Percentiles rank a stretch among this genome's conserved stretches.
Evolutionary conservation across 208 protist species (phyloP).

Genomic region (Trichomonas gallinae): DNA sequence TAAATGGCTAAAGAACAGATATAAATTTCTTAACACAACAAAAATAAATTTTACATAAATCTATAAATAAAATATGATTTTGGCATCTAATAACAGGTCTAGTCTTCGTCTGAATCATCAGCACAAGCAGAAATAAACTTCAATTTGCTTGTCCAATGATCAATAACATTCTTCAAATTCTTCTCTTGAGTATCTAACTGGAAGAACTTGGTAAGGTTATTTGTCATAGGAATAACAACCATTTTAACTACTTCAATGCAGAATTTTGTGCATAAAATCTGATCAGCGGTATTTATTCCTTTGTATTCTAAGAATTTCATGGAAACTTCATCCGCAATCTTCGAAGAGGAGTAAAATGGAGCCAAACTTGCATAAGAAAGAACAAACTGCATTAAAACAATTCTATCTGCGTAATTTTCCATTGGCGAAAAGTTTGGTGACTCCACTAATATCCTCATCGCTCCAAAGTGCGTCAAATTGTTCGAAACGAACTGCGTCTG

Average conservation of each 20-base stretch:
- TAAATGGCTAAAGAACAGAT: too few species aligned
- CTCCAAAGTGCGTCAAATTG: neutral
- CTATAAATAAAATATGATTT: too few species aligned
- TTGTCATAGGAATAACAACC: neutral
- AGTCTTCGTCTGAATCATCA: neutral
- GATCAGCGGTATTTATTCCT: neutral
- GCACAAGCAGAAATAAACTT: neutral
- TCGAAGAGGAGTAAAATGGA: neutral
- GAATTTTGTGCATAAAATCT: neutral
- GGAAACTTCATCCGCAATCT: neutral
- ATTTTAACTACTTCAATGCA: neutral
- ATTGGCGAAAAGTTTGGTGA: neutral
- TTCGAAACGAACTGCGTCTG: neutral
- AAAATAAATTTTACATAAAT: too few species aligned
- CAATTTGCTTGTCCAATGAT: neutral
- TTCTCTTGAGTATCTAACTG: neutral
- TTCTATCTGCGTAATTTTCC: neutral
- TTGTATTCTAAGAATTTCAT: neutral
- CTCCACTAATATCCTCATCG: neutral
- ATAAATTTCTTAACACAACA: too few species aligned
- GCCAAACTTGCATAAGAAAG: neutral
- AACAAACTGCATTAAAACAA: neutral
- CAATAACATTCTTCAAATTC: neutral
- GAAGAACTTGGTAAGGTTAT: neutral
- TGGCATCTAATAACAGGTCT: too few species aligned